Percentiles rank a stretch among this genome's conserved stretches.
phyloP scores from a whole-genome alignment of 2,329 filamentous ascomycete species.

The Microcyclospora pomicola region DNA sequence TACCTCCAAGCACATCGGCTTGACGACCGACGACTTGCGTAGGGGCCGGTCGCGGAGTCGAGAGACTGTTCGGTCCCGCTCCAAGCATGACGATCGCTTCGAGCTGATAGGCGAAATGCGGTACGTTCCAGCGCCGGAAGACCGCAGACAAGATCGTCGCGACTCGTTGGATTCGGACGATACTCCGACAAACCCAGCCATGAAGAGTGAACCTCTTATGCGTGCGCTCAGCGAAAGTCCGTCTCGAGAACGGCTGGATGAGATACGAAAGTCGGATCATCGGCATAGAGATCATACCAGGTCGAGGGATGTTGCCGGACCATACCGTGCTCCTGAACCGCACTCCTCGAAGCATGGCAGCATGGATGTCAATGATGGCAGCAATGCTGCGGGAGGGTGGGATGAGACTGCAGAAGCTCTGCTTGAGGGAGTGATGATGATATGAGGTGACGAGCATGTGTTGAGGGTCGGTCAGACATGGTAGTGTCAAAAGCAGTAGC shows the following conservation, averaged over 20 bases:
- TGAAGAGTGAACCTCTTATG: conserved; percentile 5
- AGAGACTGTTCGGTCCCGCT: background rate
- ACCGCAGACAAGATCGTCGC: background rate
- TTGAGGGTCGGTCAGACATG: too few species aligned
- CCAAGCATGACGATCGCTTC: background rate
- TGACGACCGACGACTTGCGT: conserved; percentile 11
- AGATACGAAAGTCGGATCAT: background rate
- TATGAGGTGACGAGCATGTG: too few species aligned
- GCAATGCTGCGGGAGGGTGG: background rate
- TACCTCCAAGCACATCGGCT: conserved; percentile 8
- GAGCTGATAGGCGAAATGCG: background rate
- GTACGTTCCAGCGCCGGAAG: background rate
- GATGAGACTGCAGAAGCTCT: too few species aligned
- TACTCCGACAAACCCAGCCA: too few species aligned
- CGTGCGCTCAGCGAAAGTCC: conserved; percentile 18
- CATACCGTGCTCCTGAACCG: conserved; percentile 8
- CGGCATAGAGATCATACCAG: background rate
- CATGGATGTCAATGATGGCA: conserved; percentile 5
- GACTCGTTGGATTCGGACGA: background rate
- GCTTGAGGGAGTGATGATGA: too few species aligned
- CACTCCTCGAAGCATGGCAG: conserved; percentile 2
- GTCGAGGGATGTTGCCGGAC: conserved; percentile 9
- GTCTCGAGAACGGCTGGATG: conserved; percentile 12
- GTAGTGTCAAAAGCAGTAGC: too few species aligned
- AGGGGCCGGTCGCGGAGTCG: conserved; percentile 10